Base-by-base conservation (phyloP, 768 basidiomycete species). In the Cystofilobasidium bisporidii region DNA sequence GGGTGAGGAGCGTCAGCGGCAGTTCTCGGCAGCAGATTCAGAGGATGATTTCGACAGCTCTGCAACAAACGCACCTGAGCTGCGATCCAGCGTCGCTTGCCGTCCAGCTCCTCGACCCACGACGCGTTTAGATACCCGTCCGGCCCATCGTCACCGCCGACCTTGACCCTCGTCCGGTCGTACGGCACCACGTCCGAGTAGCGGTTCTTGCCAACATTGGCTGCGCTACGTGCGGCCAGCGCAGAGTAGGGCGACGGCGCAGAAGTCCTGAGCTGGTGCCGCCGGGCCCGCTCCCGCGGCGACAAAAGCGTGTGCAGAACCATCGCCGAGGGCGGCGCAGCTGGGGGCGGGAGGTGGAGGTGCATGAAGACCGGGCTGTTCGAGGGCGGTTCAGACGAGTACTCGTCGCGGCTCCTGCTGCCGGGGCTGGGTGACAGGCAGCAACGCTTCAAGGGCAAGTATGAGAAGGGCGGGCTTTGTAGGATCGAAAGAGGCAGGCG, bases 91-190 rank as follows among this genome's bases (percentile, higher is more conserved):
- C 73, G 72, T 15, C 70, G 66, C 32, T 33, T 30, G 1, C 74
- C 76, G 38, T 72, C 71, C 2, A 67, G 69, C 66, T 75, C 74
- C 11, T 61, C 64, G 17, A 78, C 70, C 40, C 76, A 74, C 69
- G 76, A 77, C 18, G 77, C 77, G 69, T 77, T 77, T 43, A 78
- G 45, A 66, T 78, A 78, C 28, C 60, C 71, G 10, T 71, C 70
- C 17, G 68, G 70, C 3, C 71, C 71, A 0, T 67, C 71, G n/a
- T 26, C 26, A 3, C 47, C 58, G 14, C 20, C 47, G 9, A 66
- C 58, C 26, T 40, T 47, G 4, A 61, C 65, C n/a, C 65, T 20
- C 24, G 65, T 66, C 38, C 45, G 33, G 24, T 66, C 65, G 48
- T 66, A 66, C 1, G 65, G 65, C 12, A 58, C 45, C 10, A 66